A percentile compares a stretch with the other conserved stretches of the same genome.
Evolutionary conservation across 441 rosid genomes (phyloP).

Genomic region (Hura crepitans): DNA sequence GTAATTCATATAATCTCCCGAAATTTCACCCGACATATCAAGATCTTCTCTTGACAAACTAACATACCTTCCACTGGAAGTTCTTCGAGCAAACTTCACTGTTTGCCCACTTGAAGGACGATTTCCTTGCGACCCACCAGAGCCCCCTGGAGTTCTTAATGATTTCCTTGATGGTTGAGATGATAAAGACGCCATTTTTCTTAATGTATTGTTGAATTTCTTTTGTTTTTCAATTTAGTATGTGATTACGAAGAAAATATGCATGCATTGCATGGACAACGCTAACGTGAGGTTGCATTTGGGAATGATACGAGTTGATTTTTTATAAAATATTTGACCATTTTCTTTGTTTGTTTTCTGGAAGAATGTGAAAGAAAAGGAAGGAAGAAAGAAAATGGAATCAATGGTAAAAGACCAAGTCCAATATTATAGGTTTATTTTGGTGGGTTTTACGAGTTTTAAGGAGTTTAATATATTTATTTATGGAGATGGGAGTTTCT

Average conservation of each 20-base stretch:
- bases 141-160: conserved; percentile 46
- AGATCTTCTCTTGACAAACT: conserved; percentile 78
- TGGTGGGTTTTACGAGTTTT: conserved; percentile 17
- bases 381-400: background rate
- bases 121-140: conserved; percentile 28
- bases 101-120: conserved; percentile 51
- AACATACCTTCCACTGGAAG: conserved; percentile 84
- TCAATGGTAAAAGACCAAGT: conserved; percentile 33
- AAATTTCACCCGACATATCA: conserved; percentile 66
- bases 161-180: conserved; percentile 68
- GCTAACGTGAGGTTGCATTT: background rate
- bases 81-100: conserved; percentile 83
- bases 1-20: conserved; percentile 81
- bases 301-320: background rate
- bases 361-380: background rate
- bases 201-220: background rate
- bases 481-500: background rate
- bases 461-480: conserved; percentile 25
- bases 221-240: no score
- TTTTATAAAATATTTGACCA: no score
- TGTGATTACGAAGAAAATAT: background rate
- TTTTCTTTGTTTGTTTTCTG: background rate
- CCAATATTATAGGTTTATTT: conserved; percentile 8
- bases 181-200: conserved; percentile 47
- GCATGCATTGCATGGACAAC: background rate